A percentile compares a stretch with the other conserved stretches of the same genome.
These are phyloP conservation scores for Echinosophora koreensis DNA, from an alignment of 306 rosid genomes.

Conservation along the genomic window DNA sequence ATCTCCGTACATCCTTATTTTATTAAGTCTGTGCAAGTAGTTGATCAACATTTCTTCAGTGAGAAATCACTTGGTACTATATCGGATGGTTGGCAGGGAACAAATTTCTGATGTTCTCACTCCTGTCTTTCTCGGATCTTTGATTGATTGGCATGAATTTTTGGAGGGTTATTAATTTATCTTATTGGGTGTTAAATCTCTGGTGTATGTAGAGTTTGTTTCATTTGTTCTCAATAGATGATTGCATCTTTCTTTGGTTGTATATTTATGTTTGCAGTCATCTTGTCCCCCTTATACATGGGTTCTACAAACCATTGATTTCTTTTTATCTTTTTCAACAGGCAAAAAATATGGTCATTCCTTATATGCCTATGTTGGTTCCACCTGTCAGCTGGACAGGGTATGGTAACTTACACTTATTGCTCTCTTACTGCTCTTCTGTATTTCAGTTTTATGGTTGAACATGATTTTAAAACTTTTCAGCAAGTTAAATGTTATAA, in stretches of 20 bases:
- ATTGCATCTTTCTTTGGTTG: conserved; percentile 24
- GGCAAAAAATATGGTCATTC: conserved; percentile 94
- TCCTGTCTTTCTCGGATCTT: conserved; percentile 11
- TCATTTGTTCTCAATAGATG: conserved; percentile 36
- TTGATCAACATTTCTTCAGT: conserved; percentile 7
- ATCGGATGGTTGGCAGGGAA: conserved; percentile 11
- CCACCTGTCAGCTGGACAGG: conserved; percentile 93
- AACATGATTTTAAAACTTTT: conserved; percentile 15
- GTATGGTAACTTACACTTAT: conserved; percentile 60
- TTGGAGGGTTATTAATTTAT: conserved; percentile 14
- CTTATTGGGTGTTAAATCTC: conserved; percentile 4
- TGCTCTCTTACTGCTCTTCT: conserved; percentile 16
- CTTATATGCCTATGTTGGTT: conserved; percentile 97
- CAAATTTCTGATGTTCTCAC: neutral
- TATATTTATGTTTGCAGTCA: conserved; percentile 31
- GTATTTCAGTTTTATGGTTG: conserved; percentile 36
- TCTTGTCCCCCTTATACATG: conserved; percentile 12
- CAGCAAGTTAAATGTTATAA: conserved; percentile 3
- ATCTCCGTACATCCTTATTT: conserved; percentile 2
- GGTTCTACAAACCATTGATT: conserved; percentile 31
- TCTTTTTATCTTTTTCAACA: conserved; percentile 54
- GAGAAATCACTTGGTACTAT: conserved; percentile 4
- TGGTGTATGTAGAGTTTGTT: conserved; percentile 32
- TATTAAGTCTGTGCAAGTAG: neutral
- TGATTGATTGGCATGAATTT: conserved; percentile 36